A percentile compares a stretch with the other conserved stretches of the same genome.
Evolutionary conservation across 2,329 filamentous ascomycete genomes (phyloP).

Genomic region (Penicillium concentricum): DNA sequence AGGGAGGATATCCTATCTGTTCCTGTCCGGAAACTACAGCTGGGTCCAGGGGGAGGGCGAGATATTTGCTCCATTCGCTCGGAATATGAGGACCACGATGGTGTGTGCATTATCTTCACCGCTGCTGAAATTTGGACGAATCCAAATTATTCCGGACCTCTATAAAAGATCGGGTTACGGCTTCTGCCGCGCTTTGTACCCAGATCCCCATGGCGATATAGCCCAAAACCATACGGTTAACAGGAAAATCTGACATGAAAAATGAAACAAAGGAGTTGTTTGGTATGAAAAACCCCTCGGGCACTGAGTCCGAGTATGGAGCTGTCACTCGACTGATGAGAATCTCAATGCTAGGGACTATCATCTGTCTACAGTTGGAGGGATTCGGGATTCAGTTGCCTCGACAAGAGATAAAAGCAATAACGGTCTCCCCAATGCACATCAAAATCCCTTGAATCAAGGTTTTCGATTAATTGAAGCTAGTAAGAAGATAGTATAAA

Average conservation of each 20-base stretch:
- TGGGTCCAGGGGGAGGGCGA: neutral
- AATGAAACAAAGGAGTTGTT: too few relatives aligned
- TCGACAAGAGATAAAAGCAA: too few relatives aligned
- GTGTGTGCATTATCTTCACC: neutral
- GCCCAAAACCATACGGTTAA: neutral
- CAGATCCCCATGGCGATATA: neutral
- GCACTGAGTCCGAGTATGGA: too few relatives aligned
- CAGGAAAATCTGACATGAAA: neutral
- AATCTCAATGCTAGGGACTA: too few relatives aligned
- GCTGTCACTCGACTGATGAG: too few relatives aligned
- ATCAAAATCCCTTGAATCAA: too few relatives aligned
- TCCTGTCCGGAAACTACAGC: neutral
- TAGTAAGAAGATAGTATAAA: neutral
- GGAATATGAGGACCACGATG: neutral
- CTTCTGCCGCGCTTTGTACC: neutral
- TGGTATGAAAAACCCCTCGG: too few relatives aligned
- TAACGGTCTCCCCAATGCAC: too few relatives aligned
- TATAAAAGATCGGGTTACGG: neutral
- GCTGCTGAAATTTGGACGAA: neutral
- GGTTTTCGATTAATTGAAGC: neutral
- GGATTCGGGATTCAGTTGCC: too few relatives aligned
- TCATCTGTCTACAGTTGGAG: too few relatives aligned
- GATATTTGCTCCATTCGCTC: neutral
- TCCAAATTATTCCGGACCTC: neutral
- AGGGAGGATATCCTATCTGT: too few relatives aligned